Conservation (phyloP, 441 rosid species). For the Sinapis alba region DNA sequence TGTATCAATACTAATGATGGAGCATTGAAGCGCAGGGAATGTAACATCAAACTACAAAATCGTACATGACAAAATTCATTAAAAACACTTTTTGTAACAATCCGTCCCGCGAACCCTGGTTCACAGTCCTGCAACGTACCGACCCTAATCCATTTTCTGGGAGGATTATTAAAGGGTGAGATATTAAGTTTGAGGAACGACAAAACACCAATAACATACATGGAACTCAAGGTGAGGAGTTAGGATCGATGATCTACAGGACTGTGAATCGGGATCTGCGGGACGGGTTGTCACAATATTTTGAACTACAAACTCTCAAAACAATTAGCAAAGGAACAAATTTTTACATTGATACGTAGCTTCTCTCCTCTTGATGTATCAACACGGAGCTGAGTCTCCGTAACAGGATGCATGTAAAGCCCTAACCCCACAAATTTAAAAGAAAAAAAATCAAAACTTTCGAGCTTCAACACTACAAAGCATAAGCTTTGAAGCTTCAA, state of each 20-base stretch:
- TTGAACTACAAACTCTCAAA: not conserved
- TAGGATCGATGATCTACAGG: no score
- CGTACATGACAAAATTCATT: not conserved
- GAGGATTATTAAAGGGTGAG: no score
- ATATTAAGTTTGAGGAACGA: no score
- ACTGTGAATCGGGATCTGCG: no score
- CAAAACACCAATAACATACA: no score
- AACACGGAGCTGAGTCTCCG: conserved; percentile 88
- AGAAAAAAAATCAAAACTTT: not conserved
- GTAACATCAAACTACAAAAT: conserved; percentile 85
- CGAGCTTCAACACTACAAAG: not conserved
- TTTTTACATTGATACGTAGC: conserved; percentile 78
- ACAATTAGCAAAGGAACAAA: not conserved
- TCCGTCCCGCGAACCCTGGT: no score
- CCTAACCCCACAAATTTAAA: conserved; percentile 42
- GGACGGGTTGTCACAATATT: no score
- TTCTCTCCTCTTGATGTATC: conserved; percentile 97
- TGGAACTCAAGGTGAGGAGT: no score
- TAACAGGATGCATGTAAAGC: conserved; percentile 77
- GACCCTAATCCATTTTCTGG: no score
- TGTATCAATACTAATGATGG: conserved; percentile 90
- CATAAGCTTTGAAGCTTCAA: not conserved
- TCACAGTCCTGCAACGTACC: no score
- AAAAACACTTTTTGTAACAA: not conserved
- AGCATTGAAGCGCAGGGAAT: conserved; percentile 89